These are phyloP conservation scores for Lonicera japonica DNA, from an alignment of 129 eudicot species.

Conservation along the genomic window DNA sequence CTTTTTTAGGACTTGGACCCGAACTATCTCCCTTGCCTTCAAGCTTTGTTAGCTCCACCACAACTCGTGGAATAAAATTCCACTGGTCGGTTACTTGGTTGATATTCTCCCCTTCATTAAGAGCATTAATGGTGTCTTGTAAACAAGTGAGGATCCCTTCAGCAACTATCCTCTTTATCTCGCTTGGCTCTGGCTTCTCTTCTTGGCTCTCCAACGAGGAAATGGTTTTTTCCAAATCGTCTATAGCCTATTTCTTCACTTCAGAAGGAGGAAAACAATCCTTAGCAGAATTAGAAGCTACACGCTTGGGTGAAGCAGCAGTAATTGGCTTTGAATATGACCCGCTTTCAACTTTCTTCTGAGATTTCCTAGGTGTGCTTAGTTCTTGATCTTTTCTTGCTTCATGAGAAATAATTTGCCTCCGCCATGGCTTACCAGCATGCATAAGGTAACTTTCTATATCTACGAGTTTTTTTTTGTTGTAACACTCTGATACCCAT, in stretches of 20 bases:
- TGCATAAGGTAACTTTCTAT: constrained; percentile 77
- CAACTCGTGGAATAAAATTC: constrained; percentile 76
- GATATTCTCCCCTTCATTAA: constrained; percentile 56
- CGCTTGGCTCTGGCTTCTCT: constrained; percentile 74
- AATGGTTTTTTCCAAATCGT: constrained; percentile 65
- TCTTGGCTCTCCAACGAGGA: constrained; percentile 91
- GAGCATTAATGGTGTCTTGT: constrained; percentile 74
- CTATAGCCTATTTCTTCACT: constrained; percentile 83
- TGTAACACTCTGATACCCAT: constrained; percentile 77
- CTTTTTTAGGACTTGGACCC: constrained; percentile 33
- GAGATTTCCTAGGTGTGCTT: constrained; percentile 39
- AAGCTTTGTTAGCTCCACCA: constrained; percentile 64
- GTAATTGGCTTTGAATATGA: constrained; percentile 26
- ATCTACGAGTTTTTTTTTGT: constrained; percentile 67
- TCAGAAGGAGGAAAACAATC: constrained; percentile 50
- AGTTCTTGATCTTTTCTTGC: constrained; percentile 46
- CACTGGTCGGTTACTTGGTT: constrained; percentile 66
- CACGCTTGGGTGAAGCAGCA: constrained; percentile 34
- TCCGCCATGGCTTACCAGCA: constrained; percentile 92
- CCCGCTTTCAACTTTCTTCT: constrained; percentile 42
- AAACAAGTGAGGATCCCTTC: constrained; percentile 83
- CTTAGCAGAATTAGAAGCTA: constrained; percentile 19
- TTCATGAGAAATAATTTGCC: constrained; percentile 35
- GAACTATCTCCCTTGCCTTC: constrained; percentile 21
- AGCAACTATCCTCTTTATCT: constrained; percentile 67